Evolutionary conservation across 768 basidiomycete genomes (phyloP).

Genomic region (Suillus decipiens): DNA sequence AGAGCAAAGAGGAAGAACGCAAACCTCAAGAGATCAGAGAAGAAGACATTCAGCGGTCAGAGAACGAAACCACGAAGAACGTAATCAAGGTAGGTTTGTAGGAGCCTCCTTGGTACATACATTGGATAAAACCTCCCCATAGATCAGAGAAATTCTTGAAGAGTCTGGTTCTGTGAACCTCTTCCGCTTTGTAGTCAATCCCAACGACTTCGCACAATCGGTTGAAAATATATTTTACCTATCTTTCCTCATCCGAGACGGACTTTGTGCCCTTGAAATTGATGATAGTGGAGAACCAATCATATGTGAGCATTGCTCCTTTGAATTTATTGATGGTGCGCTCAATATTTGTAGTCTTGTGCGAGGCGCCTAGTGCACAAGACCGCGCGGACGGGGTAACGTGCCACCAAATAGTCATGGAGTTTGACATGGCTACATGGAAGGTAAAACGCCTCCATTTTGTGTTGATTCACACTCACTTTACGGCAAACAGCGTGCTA

Average conservation of each 20-base stretch:
- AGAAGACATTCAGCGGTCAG: conserved; percentile 78
- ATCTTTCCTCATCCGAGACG: conserved; percentile 89
- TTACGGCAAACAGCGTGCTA: conserved; percentile 64
- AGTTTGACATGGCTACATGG: conserved; percentile 92
- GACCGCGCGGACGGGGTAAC: conserved; percentile 64
- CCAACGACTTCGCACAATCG: conserved; percentile 86
- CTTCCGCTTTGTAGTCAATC: conserved; percentile 88
- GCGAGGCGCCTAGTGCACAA: conserved; percentile 62
- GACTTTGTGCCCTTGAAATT: conserved; percentile 72
- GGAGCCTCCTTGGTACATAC: background rate
- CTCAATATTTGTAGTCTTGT: conserved; percentile 45
- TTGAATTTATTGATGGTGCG: background rate
- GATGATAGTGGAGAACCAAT: conserved; percentile 69
- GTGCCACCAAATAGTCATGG: conserved; percentile 86
- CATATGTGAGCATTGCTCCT: conserved; percentile 54
- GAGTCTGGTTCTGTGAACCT: conserved; percentile 63
- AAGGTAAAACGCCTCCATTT: conserved; percentile 47
- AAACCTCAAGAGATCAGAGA: conserved; percentile 81
- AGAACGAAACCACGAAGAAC: conserved; percentile 90
- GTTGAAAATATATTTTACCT: conserved; percentile 97
- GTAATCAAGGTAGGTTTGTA: conserved; percentile 60
- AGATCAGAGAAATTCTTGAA: conserved; percentile 67
- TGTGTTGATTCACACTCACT: background rate
- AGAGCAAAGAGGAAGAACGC: conserved; percentile 64
- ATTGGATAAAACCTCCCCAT: background rate